Evolutionary conservation across 495 filamentous ascomycete genomes (phyloP), one percentile per base, ranked within the genome.

Genomic region (Neurospora terricola): DNA sequence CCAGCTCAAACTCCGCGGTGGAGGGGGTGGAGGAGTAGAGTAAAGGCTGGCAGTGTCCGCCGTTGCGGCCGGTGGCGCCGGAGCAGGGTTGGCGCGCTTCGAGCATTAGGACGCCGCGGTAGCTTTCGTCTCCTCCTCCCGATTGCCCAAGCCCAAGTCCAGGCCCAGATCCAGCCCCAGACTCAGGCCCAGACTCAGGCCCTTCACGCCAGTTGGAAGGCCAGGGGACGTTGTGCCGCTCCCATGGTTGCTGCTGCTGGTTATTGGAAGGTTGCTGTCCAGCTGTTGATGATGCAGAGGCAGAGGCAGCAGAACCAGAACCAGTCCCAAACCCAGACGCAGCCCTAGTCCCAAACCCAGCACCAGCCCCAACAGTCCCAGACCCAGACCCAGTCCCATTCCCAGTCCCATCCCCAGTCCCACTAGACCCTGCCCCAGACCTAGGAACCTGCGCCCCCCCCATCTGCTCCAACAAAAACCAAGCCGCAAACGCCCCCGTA

Each of bases 11-110:
- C 3, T 78, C 79, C 11, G 87, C 88, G 40, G 92, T 82, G 21
- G 87, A 79, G 21, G 85, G 81, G 7, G 78, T 71, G 48, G 81
- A 78, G 1, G 81, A 77, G 80, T 90, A 91, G 66, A 91, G 77
- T 0, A 86, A 76, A 8, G 91, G 90, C 71, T 91, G 89, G 79
- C 90, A 92, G 76, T 94, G 91, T 8, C 92, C 92, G 68, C 92
- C 92, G 78, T 94, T 94, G 77, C 80, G 40, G n/a, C 34, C 39
- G 27, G 54, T 66, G 54, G 54, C 54, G 23, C 54, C 54, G 3
- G 45, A 38, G 59, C 75, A 36, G 40, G 66, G 27, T 40, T 38
- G 68, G 12, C 21, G 54, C 6, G 93, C 92, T 80, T 97, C 93
- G 2, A 97, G 83, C 85, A 96, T 90, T 1, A 93, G 85, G 1